A percentile compares a stretch with the other conserved stretches of the same genome.
Conservation (phyloP, 495 filamentous ascomycete genomes). For the Penicillium coprophilum region DNA sequence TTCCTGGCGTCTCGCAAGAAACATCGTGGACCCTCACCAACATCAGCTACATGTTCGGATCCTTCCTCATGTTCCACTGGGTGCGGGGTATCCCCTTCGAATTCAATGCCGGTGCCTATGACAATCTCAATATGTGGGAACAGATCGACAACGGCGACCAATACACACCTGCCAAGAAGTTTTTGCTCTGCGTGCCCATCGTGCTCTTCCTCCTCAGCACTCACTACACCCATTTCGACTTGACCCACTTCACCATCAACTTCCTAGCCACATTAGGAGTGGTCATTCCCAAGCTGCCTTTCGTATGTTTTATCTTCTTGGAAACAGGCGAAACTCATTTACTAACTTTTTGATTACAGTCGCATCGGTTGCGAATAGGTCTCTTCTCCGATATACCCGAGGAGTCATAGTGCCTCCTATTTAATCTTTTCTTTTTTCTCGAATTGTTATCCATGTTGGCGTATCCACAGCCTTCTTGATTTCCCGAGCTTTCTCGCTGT, state of each 20-base stretch:
- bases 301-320: constrained; percentile 57
- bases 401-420: constrained; percentile 37
- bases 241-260: constrained; percentile 96
- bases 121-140: constrained; percentile 99
- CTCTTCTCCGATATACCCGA: constrained; percentile 46
- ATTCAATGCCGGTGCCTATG: constrained; percentile 98
- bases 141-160: constrained; percentile 99
- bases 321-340: background rate
- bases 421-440: constrained; percentile 20
- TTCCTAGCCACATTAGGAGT: constrained; percentile 87
- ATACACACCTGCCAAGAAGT: constrained; percentile 98
- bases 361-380: constrained; percentile 52
- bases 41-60: constrained; percentile 97
- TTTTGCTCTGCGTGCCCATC: constrained; percentile 90
- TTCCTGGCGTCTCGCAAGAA: constrained; percentile 93
- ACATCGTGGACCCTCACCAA: constrained; percentile 98
- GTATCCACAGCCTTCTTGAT: constrained; percentile 19
- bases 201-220: constrained; percentile 93
- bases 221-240: constrained; percentile 97
- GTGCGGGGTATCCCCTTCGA: constrained; percentile 98
- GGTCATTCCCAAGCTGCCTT: constrained; percentile 92
- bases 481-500: constrained; percentile 4
- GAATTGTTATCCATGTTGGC: constrained; percentile 25
- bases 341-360: constrained; percentile 36
- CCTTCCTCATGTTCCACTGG: constrained; percentile 99